These are phyloP conservation scores for Colletotrichum higginsianum DNA, from an alignment of 2,329 filamentous ascomycete species.

Conservation along the genomic window DNA sequence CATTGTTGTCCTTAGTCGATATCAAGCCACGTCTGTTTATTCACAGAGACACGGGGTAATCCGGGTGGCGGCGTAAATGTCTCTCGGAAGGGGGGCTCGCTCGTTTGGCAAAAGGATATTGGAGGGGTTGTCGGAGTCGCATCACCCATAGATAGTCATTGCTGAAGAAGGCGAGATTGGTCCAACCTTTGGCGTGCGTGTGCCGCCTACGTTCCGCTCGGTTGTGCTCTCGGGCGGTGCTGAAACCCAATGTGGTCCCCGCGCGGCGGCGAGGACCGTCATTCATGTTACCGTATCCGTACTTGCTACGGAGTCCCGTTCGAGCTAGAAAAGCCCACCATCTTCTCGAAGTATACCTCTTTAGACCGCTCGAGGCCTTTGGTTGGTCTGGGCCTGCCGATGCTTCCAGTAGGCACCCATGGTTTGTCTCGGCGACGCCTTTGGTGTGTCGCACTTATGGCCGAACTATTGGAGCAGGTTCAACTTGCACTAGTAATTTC, in stretches of 20 bases:
- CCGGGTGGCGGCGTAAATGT: background rate
- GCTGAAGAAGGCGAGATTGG: background rate
- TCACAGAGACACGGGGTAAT: background rate
- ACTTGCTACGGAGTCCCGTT: background rate
- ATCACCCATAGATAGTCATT: slow-evolving; percentile 32
- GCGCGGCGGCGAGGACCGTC: slow-evolving; percentile 12
- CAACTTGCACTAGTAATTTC: slow-evolving; percentile 18
- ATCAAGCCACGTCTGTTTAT: background rate
- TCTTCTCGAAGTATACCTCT: slow-evolving; percentile 40
- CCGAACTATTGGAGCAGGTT: slow-evolving; percentile 1
- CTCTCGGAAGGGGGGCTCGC: background rate
- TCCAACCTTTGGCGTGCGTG: background rate
- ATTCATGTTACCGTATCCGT: background rate
- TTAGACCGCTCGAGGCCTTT: slow-evolving; percentile 28
- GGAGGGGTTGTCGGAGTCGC: background rate
- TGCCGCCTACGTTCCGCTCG: slow-evolving; percentile 19
- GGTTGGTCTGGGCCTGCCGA: slow-evolving; percentile 24
- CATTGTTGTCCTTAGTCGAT: background rate
- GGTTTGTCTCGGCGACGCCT: slow-evolving; percentile 36
- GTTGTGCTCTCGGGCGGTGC: slow-evolving; percentile 36
- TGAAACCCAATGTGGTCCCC: slow-evolving; percentile 34
- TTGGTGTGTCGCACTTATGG: slow-evolving; percentile 24
- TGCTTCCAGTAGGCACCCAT: slow-evolving; percentile 16
- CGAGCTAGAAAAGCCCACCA: slow-evolving; percentile 29
- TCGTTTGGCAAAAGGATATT: slow-evolving; percentile 1